Base-by-base conservation (phyloP, 1,284 basidiomycete genomes). In the Chalciporus sp. region DNA sequence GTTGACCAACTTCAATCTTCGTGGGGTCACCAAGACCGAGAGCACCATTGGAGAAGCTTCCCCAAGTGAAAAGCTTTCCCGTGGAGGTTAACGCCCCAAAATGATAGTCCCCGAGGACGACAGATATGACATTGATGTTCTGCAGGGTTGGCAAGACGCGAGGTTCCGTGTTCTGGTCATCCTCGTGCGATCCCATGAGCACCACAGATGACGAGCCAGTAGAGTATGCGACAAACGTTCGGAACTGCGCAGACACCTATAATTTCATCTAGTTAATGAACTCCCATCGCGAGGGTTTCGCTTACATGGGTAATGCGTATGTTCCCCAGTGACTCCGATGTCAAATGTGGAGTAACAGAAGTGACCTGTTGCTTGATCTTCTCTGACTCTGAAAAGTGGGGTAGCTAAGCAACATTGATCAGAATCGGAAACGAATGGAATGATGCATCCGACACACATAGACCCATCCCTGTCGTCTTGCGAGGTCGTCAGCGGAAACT, bases 101-200 rank as follows among this genome's bases (percentile, higher is more conserved):
- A 74, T 97, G 94, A 70, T 94, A 95, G 71, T 97, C 94, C 5
- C 95, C 95, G 44, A 94, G 78, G 9, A 88, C 85, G 52, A 95
- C 86, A 52, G 91, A 91, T 58, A 95, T 94, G 52, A 95, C 81
- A 39, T 78, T 76, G 57, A 76, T 80, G 61, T 88, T 80, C 62
- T 94, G 91, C 19, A 96, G 73, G 20, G 78, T 80, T 1, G 88
- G 85, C 3, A 90, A 78, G 56, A 91, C 74, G 31, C 78, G 76
- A 2, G 92, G 88, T 42, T 64, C 63, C 42, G 75, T 74, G 17
- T 71, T 70, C 26, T 68, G 58, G 31, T 69, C 69, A 7, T 78
- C 81, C 39, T 74, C 68, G 16, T 73, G 74, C 42, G 78, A 74
- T 37, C 85, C 85, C 71, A 85, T 81, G 56, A 90, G 80, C 31